phyloP scores from a whole-genome alignment of 2,329 filamentous ascomycete genomes.

The Lasiodiplodia sp. region DNA sequence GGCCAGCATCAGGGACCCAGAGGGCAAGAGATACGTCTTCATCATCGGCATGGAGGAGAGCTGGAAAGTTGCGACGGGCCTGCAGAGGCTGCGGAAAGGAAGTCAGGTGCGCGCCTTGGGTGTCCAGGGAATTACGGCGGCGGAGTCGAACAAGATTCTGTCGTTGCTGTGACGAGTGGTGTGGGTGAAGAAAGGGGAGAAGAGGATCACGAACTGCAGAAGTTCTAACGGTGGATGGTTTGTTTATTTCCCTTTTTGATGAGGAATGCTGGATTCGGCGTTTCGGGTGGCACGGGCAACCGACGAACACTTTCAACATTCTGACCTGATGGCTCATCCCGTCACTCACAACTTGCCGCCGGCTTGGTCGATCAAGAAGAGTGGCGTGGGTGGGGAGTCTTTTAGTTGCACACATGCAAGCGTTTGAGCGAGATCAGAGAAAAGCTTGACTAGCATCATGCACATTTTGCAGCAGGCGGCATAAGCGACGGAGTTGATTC shows the following conservation, averaged over 20 bases:
- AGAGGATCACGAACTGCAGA: not conserved
- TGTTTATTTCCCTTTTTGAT: not conserved
- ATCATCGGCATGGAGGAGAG: slow-evolving; percentile 65
- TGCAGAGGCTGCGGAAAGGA: slow-evolving; percentile 64
- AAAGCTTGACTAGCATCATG: slow-evolving; percentile 3
- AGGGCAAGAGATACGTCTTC: slow-evolving; percentile 68
- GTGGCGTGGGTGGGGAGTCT: not conserved
- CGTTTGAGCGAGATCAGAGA: slow-evolving; percentile 2
- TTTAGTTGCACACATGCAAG: not conserved
- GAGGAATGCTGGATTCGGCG: slow-evolving; percentile 11
- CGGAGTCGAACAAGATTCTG: slow-evolving; percentile 50
- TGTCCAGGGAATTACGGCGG: slow-evolving; percentile 59
- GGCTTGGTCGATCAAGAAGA: not conserved
- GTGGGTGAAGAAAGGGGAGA: not conserved
- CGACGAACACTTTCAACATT: not conserved
- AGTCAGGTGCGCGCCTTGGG: slow-evolving; percentile 63
- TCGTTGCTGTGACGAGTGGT: slow-evolving; percentile 36
- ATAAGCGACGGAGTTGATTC: slow-evolving; percentile 24
- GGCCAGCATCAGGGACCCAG: slow-evolving; percentile 64
- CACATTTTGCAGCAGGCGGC: slow-evolving; percentile 16
- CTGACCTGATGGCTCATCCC: not conserved
- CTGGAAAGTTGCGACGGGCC: slow-evolving; percentile 68
- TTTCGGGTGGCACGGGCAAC: not conserved
- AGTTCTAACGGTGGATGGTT: not conserved
- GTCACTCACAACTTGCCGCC: not conserved